Conservation (phyloP, 352 stramenopile species). For the Halophytophthora batemanensis region DNA sequence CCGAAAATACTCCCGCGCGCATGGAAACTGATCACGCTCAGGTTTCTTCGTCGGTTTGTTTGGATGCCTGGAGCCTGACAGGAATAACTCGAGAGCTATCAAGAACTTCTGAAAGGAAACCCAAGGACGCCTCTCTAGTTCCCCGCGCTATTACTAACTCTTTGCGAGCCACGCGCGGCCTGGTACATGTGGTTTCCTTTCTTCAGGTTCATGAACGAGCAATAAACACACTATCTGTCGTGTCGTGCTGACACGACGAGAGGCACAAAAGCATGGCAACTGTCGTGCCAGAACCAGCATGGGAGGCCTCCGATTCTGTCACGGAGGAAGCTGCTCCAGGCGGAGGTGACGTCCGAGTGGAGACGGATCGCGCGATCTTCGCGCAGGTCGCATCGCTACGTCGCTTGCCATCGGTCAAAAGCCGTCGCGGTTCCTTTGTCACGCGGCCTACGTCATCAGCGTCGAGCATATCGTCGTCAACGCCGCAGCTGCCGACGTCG, state of each 20-base stretch:
- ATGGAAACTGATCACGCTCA: neutral
- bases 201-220: too few relatives aligned
- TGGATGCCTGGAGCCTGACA: too few relatives aligned
- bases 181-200: too few relatives aligned
- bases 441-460: constrained; percentile 5
- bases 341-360: constrained; percentile 22
- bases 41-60: too few relatives aligned
- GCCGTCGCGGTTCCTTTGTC: constrained; percentile 12
- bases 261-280: constrained; percentile 11
- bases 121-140: too few relatives aligned
- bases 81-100: too few relatives aligned
- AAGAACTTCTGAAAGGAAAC: too few relatives aligned
- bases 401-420: constrained; percentile 20
- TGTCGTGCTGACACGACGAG: too few relatives aligned
- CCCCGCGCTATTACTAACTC: too few relatives aligned
- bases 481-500: constrained; percentile 7
- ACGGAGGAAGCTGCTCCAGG: constrained; percentile 5
- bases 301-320: constrained; percentile 2
- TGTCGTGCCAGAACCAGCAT: constrained; percentile 3
- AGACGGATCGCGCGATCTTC: constrained; percentile 35
- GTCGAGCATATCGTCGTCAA: neutral
- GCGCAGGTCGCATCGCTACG: constrained; percentile 37
- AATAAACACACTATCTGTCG: too few relatives aligned
- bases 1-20: too few relatives aligned
- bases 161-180: too few relatives aligned